These are phyloP conservation scores for Aspergillus panamensis DNA, from an alignment of 495 filamentous ascomycete species.

Conservation along the genomic window DNA sequence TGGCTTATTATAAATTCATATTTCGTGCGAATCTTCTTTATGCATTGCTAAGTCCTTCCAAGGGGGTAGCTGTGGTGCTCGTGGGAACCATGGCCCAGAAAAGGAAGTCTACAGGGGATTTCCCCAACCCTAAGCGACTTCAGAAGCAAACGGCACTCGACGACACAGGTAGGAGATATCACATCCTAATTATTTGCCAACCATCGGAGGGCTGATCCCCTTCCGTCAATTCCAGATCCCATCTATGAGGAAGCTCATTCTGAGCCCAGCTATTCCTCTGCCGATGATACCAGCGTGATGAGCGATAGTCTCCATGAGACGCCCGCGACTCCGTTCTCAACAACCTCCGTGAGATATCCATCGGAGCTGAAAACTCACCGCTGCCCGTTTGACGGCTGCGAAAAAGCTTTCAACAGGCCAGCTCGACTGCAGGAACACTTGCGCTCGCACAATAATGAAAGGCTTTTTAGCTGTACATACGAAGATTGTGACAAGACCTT, in stretches of 20 bases:
- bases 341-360: constrained; percentile 53
- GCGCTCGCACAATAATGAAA: constrained; percentile 74
- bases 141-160: constrained; percentile 28
- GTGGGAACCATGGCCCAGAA: constrained; percentile 28
- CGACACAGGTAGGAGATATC: constrained; percentile 29
- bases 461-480: constrained; percentile 66
- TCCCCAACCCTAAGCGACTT: constrained; percentile 26
- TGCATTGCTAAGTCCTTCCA: neutral
- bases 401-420: constrained; percentile 83
- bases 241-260: constrained; percentile 44
- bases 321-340: constrained; percentile 52
- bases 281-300: constrained; percentile 27
- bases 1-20: no score
- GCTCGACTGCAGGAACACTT: constrained; percentile 75
- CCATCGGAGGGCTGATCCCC: neutral
- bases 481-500: constrained; percentile 76
- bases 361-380: constrained; percentile 69
- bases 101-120: constrained; percentile 29
- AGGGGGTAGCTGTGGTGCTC: neutral
- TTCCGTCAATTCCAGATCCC: constrained; percentile 23
- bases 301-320: constrained; percentile 45
- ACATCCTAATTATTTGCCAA: neutral
- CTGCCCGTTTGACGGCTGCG: constrained; percentile 67
- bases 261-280: constrained; percentile 35
- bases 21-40: no score